Evolutionary conservation across 495 filamentous ascomycete species (phyloP).

Genomic region (Clavariopsis aquatica): DNA sequence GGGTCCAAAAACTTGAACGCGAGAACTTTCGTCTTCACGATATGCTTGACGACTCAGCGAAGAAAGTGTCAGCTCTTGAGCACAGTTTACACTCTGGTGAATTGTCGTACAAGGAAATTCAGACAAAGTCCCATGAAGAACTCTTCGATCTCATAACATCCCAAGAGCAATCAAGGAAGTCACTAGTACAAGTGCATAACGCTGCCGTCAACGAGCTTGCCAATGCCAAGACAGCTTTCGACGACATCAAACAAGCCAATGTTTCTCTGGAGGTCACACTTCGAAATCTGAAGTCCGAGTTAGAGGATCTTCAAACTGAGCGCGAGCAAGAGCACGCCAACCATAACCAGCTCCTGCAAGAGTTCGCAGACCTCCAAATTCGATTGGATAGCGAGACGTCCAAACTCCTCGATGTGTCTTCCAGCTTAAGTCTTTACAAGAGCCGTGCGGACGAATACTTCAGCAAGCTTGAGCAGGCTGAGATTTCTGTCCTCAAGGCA

Average conservation of each 20-base stretch:
- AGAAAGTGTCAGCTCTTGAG: constrained; percentile 89
- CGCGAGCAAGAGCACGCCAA: constrained; percentile 82
- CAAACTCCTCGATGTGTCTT: constrained; percentile 77
- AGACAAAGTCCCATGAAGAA: constrained; percentile 92
- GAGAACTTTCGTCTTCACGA: constrained; percentile 92
- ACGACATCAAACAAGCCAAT: constrained; percentile 78
- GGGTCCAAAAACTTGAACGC: constrained; percentile 88
- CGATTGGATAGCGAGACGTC: constrained; percentile 86
- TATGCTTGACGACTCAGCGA: constrained; percentile 89
- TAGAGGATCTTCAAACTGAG: constrained; percentile 73
- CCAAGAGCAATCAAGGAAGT: constrained; percentile 84
- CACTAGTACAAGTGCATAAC: constrained; percentile 80
- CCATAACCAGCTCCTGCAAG: constrained; percentile 83
- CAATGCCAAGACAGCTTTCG: constrained; percentile 82
- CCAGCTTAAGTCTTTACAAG: constrained; percentile 88
- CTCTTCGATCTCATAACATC: constrained; percentile 90
- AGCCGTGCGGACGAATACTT: constrained; percentile 94
- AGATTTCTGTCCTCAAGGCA: constrained; percentile 92
- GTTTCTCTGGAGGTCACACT: constrained; percentile 83
- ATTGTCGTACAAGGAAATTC: constrained; percentile 85
- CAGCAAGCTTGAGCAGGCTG: constrained; percentile 94
- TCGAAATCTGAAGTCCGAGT: constrained; percentile 77
- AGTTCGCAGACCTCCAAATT: constrained; percentile 93
- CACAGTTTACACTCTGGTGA: constrained; percentile 85
- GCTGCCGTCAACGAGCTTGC: constrained; percentile 79